Evolutionary conservation across 1,284 basidiomycete species (phyloP).

Genomic region (Melampsora americana): DNA sequence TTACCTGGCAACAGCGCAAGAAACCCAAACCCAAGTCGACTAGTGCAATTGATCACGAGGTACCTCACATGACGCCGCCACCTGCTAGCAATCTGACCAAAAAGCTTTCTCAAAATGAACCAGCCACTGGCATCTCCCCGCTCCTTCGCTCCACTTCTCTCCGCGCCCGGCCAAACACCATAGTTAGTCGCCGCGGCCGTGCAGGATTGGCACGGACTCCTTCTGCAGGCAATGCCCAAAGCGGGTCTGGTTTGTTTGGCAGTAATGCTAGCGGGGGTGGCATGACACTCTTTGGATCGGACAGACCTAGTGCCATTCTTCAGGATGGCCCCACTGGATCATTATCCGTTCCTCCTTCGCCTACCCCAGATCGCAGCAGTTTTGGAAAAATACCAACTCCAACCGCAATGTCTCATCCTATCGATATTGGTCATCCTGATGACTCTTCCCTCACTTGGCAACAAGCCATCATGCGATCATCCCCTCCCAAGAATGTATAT

Average conservation of each 20-base stretch:
- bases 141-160: neutral
- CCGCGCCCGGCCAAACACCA: neutral
- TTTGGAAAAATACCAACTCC: neutral
- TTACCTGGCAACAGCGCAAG: constrained; percentile 26
- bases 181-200: constrained; percentile 8
- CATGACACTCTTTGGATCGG: neutral
- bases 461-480: constrained; percentile 29
- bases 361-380: neutral
- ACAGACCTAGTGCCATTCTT: neutral
- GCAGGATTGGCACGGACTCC: constrained; percentile 15
- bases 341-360: constrained; percentile 7
- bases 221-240: neutral
- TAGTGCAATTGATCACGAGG: neutral
- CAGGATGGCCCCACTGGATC: neutral
- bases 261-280: neutral
- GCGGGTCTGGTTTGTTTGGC: neutral
- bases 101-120: neutral
- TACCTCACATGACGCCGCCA: neutral
- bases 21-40: constrained; percentile 3
- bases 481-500: constrained; percentile 11
- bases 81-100: neutral
- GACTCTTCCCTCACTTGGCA: constrained; percentile 41
- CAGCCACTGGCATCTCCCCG: neutral
- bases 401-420: too few relatives aligned
- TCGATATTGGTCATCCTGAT: neutral